Evolutionary conservation across 2,329 filamentous ascomycete genomes (phyloP).

Genomic region (Teratosphaeria viscida): DNA sequence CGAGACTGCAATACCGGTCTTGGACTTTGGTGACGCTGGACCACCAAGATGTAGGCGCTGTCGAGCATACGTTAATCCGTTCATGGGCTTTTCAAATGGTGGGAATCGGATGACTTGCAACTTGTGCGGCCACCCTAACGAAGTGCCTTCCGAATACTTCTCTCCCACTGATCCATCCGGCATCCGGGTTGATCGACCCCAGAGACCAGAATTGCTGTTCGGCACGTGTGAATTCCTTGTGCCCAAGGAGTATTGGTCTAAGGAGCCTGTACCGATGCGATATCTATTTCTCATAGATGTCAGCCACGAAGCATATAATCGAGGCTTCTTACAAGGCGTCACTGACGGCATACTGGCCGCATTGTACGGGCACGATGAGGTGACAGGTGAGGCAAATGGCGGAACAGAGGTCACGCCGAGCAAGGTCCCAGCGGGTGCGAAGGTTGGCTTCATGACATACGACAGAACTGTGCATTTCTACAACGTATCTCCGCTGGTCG

Average conservation of each 20-base stretch:
- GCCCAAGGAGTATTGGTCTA: constrained; percentile 97
- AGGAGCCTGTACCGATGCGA: constrained; percentile 75
- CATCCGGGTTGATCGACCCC: constrained; percentile 74
- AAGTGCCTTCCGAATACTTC: constrained; percentile 86
- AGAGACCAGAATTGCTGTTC: constrained; percentile 77
- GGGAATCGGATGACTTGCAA: constrained; percentile 98
- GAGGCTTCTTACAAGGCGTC: constrained; percentile 80
- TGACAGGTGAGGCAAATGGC: constrained; percentile 36
- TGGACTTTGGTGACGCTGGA: constrained; percentile 87
- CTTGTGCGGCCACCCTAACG: constrained; percentile 94
- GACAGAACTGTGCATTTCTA: constrained; percentile 98
- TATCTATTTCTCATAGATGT: constrained; percentile 92
- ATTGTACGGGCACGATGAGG: constrained; percentile 57
- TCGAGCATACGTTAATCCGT: constrained; percentile 94
- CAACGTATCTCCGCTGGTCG: constrained; percentile 70
- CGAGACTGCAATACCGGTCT: constrained; percentile 76
- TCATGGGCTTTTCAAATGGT: constrained; percentile 92
- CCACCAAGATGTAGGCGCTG: constrained; percentile 88
- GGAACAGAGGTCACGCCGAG: constrained; percentile 29
- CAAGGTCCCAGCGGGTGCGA: constrained; percentile 64
- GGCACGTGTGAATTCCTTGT: constrained; percentile 95
- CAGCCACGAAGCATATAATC: constrained; percentile 80
- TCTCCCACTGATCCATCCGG: constrained; percentile 81
- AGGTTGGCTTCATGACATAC: constrained; percentile 89
- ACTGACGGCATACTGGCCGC: constrained; percentile 80